phyloP scores from a whole-genome alignment of 805 yeast species.

The Cyberlindnera mrakii region DNA sequence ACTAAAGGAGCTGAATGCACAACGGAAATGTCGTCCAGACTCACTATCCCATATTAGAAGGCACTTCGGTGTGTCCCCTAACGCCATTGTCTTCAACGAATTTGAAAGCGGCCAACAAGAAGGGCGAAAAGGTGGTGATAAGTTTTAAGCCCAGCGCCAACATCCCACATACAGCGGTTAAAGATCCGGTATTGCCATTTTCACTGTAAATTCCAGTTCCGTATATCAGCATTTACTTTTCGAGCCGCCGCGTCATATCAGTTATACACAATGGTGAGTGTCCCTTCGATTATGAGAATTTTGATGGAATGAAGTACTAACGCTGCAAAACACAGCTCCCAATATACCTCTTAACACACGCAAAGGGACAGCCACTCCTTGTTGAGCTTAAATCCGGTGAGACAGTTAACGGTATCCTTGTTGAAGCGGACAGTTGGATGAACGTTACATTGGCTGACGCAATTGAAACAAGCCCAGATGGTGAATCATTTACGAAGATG shows the following conservation, averaged over 20 bases:
- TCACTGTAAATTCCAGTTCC: too few species aligned
- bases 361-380: conserved; percentile 80
- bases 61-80: too few species aligned
- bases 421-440: conserved; percentile 94
- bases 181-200: too few species aligned
- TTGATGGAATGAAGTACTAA: conserved; percentile 1
- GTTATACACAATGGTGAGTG: conserved; percentile 1
- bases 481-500: conserved; percentile 54
- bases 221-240: too few species aligned
- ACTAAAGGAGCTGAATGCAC: too few species aligned
- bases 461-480: conserved; percentile 56
- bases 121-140: too few species aligned
- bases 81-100: too few species aligned
- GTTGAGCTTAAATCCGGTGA: conserved; percentile 93
- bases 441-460: conserved; percentile 79
- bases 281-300: neutral
- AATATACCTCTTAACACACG: conserved; percentile 80
- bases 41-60: too few species aligned
- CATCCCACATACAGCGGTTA: too few species aligned
- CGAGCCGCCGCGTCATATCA: neutral
- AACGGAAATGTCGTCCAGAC: too few species aligned
- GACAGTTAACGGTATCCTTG: conserved; percentile 74
- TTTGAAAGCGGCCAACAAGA: too few species aligned
- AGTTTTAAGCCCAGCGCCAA: too few species aligned
- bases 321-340: conserved; percentile 60